Evolutionary conservation across 805 yeast species (phyloP), one percentile per base, ranked within the genome.

Genomic region (Lipomyces kockii): DNA sequence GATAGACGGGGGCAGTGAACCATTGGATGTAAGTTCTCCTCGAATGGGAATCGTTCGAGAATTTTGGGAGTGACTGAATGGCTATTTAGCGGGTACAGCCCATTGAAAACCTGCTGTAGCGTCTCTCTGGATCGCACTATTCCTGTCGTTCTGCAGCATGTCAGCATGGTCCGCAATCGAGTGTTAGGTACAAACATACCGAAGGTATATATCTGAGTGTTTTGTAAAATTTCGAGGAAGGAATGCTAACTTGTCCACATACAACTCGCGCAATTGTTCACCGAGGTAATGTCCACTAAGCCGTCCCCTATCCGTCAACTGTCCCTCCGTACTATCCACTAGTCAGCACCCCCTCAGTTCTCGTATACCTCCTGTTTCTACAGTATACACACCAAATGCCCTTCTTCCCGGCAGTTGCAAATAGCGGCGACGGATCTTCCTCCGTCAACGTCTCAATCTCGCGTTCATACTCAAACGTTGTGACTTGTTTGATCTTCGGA

Each of bases 71-170:
- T 52, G 20, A 55, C 64, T 12, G 61, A 27, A n/a, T 60, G 46
- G 25, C n/a, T 37, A n/a, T n/a, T 52, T 22, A 61, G 62, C 4
- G 73, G 73, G 58, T 71, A 71, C 25, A 71, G 58, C 2, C 71
- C 73, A 1, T 69, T 63, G 39, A 71, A 65, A 25, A 71, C 65
- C 32, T 71, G 71, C 12, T 71, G 68, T 7, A 71, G 55, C 2
- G 73, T 71, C 32, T 71, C 73, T n/a, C 61, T 64, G 2, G 73
- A 64, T n/a, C 73, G 64, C 25, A 60, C 62, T 27, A 71, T 62
- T n/a, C 66, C 63, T 11, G 73, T 70, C 8, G 71, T 52, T 46
- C 69, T 65, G 32, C 22, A 17, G 20, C n/a, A 56, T 7, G 14
- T 32, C 14, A 25, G 25, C 39, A 11, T 17, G 9, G 8, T 17